Evolutionary conservation across 495 filamentous ascomycete species (phyloP), one percentile per base, ranked within the genome.

Genomic region (Neurospora sp.): DNA sequence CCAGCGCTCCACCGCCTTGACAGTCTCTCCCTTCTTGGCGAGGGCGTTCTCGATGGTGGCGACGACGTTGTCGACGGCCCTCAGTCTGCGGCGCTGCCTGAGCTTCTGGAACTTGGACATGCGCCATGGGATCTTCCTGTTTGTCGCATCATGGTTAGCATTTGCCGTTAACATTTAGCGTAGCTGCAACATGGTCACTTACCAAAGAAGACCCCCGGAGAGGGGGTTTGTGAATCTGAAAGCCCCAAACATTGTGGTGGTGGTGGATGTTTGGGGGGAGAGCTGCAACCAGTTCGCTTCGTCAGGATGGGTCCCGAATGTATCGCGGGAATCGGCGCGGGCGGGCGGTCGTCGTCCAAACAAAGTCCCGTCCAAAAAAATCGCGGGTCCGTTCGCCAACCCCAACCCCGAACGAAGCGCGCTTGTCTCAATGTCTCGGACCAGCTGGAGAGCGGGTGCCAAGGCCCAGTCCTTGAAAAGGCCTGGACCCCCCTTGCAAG

Each of bases 91-190:
- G 72, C 96, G 90, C 73, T 98, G 96, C 40, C 96, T 92, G 74
- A 88, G 88, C 82, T 99, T 99, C 80, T 98, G 96, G 76, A 90
- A 91, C 71, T 85, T 82, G 53, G 96, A 99, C 78, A 99, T 90
- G 69, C 96, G 92, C 93, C 94, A 99, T 72, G 96, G 96, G 81
- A 91, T 94, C 90, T 99, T 99, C 96, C 96, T 98, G 72, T 41
- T 7, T 41, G 71, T 12, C 71, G 39, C 41, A 35, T 40, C 22
- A 18, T 22, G 14, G 37, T 69, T 39, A 20, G 35, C 38, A 38
- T 69, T 38, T 61, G 20, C 40, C 0, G 9, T 27, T 27, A 31
- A 31, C 41, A 35, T 27, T 59, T 40, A 4, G n/a, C 31, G 69
- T n/a, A 20, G 20, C 42, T 53, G 59, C 48, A 35, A 18, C 7